Conservation (phyloP, 495 filamentous ascomycete species). For the Articulospora tetracladia region DNA sequence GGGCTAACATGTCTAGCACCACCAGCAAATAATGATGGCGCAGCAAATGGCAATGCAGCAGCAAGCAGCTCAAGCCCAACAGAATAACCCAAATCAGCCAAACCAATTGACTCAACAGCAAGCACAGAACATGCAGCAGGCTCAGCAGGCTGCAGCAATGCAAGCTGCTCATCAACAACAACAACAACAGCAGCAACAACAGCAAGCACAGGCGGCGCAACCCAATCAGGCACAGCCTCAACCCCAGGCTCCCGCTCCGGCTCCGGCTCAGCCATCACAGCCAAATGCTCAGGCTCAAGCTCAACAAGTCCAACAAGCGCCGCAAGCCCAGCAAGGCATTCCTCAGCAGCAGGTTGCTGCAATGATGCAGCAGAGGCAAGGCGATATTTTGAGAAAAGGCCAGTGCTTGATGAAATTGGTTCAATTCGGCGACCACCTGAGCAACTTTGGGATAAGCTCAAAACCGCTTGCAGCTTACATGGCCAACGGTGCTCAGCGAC, state of each 20-base stretch:
- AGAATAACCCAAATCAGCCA: constrained; percentile 29
- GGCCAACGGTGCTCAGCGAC: constrained; percentile 15
- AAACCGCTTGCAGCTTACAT: constrained; percentile 24
- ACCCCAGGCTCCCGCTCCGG: constrained; percentile 16
- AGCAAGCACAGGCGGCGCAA: constrained; percentile 3
- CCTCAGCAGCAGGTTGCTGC: constrained; percentile 32
- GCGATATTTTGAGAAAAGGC: constrained; percentile 47
- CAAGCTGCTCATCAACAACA: constrained; percentile 34
- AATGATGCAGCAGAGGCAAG: constrained; percentile 36
- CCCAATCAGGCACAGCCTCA: constrained; percentile 33
- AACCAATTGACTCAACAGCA: constrained; percentile 38
- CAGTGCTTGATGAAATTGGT: constrained; percentile 59
- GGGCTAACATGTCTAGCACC: constrained; percentile 15
- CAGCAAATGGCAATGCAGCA: constrained; percentile 38
- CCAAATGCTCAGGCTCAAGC: constrained; percentile 38
- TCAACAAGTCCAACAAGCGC: constrained; percentile 34
- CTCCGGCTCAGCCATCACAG: constrained; percentile 28
- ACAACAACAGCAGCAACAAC: constrained; percentile 11
- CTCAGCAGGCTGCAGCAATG: constrained; percentile 28
- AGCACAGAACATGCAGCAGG: constrained; percentile 33
- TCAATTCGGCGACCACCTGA: constrained; percentile 67
- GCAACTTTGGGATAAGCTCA: constrained; percentile 54
- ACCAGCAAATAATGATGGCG: constrained; percentile 28
- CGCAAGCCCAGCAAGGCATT: constrained; percentile 28
- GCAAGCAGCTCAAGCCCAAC: constrained; percentile 21